Base-by-base conservation (phyloP, 1,284 basidiomycete species). In the Irpex sp. region DNA sequence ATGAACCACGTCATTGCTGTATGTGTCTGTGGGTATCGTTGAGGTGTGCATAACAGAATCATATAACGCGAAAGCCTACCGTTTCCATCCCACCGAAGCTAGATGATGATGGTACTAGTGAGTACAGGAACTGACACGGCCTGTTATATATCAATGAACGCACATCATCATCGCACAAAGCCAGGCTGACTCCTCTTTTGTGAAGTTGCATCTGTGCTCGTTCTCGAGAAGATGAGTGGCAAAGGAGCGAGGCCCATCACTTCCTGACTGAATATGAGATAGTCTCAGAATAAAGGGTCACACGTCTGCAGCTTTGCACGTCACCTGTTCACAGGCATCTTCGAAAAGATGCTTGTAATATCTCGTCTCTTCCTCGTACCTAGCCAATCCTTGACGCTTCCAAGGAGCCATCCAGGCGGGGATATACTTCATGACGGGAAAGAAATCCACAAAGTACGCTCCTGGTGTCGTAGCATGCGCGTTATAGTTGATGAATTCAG, bases 1-100 rank as follows among this genome's bases (percentile, higher is more conserved):
- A 76, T 59, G 68, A 78, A 77, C 4, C 69, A 65, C 6, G 24
- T 32, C 6, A 69, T 24, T 24, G 63, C 32, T 6, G 68, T 58
- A 4, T 42, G 44, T 6, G 63, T 69, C 63, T 66, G 4, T n/a
- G 7, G 7, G 4, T 6, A 20, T 15, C 20, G 2, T 0, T 20
- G 2, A 20, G 20, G 2, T 20, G 15, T 15, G 2, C 15, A 5
- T 56, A 15, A 18, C 49, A 20, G 15, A 20, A 1, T 56, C 49
- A 20, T 18, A 1, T 1, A 7, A 15, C 49, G 32, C 20, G 49
- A 56, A 20, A 56, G 1, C 49, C 0, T 56, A 20, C 49, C 49
- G 49, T 56, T 20, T 56, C 20, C 49, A 20, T 20, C 15, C 49
- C 49, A 56, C 32, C 32, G 32, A 38, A 38, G 32, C 32, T 27